Evolutionary conservation across 2,329 filamentous ascomycete species (phyloP).

Genomic region (Grosmannia huntii): DNA sequence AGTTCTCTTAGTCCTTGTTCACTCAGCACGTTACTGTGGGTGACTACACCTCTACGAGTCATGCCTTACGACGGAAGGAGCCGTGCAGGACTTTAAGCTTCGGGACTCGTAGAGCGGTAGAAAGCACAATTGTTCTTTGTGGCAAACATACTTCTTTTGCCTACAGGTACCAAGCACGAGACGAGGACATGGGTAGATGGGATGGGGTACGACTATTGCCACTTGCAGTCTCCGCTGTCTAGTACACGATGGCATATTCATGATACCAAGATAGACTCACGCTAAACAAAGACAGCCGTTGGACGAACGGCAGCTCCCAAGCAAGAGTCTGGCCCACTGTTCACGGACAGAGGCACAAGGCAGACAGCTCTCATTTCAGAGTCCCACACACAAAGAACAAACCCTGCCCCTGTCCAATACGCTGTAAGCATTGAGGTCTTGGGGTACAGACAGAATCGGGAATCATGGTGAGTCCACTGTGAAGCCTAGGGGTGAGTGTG

Average conservation of each 20-base stretch:
- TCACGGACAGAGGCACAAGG: not conserved
- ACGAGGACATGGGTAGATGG: not conserved
- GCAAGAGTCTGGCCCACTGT: not conserved
- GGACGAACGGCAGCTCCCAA: not conserved
- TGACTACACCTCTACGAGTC: not conserved
- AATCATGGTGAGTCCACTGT: not conserved
- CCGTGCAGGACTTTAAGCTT: not conserved
- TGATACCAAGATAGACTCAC: constrained; percentile 1
- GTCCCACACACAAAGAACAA: not conserved
- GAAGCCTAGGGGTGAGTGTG: not conserved
- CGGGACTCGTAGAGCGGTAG: not conserved
- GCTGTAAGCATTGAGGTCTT: not conserved
- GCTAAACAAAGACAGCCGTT: not conserved
- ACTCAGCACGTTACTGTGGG: too few species aligned
- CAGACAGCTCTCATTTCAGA: not conserved
- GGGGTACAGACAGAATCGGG: not conserved
- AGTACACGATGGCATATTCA: not conserved
- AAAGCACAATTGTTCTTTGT: not conserved
- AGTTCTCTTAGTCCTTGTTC: too few species aligned
- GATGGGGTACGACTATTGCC: not conserved
- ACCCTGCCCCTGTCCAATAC: not conserved
- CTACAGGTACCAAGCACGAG: not conserved
- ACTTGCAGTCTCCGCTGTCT: not conserved
- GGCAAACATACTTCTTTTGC: not conserved
- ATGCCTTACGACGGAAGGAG: not conserved